Evolutionary conservation across 306 rosid genomes (phyloP).

Genomic region (Mimosa bimucronata): DNA sequence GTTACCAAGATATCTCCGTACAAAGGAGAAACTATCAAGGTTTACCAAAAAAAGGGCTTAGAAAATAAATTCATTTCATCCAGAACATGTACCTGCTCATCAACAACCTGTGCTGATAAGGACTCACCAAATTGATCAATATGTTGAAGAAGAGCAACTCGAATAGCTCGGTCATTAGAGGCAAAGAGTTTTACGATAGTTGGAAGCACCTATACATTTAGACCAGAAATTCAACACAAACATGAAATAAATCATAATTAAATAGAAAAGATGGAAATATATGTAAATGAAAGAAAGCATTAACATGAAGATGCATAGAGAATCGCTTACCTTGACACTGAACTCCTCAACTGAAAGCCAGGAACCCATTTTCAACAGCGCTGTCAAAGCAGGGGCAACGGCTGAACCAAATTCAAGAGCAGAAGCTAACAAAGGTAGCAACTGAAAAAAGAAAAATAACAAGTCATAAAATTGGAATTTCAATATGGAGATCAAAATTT

Average conservation of each 20-base stretch:
- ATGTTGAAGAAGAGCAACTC: slow-evolving; percentile 92
- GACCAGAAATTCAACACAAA: slow-evolving; percentile 34
- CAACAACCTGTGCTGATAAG: slow-evolving; percentile 84
- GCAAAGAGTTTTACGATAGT: slow-evolving; percentile 87
- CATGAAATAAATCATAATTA: slow-evolving; percentile 28
- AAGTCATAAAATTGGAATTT: slow-evolving; percentile 37
- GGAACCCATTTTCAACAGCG: slow-evolving; percentile 95
- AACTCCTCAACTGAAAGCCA: slow-evolving; percentile 92
- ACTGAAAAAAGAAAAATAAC: slow-evolving; percentile 61
- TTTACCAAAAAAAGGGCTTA: slow-evolving; percentile 16
- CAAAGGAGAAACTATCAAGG: slow-evolving; percentile 14
- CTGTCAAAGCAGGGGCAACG: slow-evolving; percentile 96
- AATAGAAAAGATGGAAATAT: slow-evolving; percentile 6
- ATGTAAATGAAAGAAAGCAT: background rate
- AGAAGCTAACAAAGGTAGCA: slow-evolving; percentile 97
- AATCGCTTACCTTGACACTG: slow-evolving; percentile 65
- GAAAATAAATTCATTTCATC: slow-evolving; percentile 21
- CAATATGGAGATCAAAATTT: slow-evolving; percentile 21
- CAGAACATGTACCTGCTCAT: slow-evolving; percentile 70
- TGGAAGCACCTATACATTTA: slow-evolving; percentile 71
- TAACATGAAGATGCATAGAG: slow-evolving; percentile 28
- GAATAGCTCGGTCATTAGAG: slow-evolving; percentile 94
- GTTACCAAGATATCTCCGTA: slow-evolving; percentile 20
- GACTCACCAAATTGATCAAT: slow-evolving; percentile 95
- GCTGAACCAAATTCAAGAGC: slow-evolving; percentile 99